Evolutionary conservation across 208 protist species (phyloP).

Genomic region (Leishmania major): DNA sequence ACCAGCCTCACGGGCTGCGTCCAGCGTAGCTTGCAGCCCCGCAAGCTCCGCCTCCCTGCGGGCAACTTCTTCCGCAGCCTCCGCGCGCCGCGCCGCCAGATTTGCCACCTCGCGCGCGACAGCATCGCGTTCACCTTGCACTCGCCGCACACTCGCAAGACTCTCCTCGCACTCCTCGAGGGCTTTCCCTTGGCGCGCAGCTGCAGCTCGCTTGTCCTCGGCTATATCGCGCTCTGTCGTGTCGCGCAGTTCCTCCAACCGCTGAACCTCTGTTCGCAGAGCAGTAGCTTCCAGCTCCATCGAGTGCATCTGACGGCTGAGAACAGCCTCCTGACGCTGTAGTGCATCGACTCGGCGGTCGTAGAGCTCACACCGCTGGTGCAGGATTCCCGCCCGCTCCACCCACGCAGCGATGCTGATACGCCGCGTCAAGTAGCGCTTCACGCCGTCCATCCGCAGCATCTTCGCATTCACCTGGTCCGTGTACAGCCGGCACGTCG

Average conservation of each 20-base stretch:
- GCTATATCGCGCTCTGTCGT: not conserved
- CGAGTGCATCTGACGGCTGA: not conserved
- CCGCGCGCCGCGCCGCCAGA: not conserved
- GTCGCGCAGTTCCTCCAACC: not conserved
- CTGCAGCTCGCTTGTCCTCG: not conserved
- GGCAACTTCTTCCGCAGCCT: not conserved
- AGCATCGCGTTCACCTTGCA: not conserved
- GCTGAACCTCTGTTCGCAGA: not conserved
- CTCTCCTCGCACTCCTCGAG: conserved; percentile 14
- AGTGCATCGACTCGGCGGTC: not conserved
- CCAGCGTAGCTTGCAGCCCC: conserved; percentile 15
- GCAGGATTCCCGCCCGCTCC: not conserved
- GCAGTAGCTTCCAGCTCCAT: not conserved
- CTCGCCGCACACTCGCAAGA: not conserved
- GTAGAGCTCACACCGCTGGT: not conserved
- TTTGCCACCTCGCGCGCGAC: not conserved
- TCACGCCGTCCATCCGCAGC: not conserved
- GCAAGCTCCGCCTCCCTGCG: conserved; percentile 7
- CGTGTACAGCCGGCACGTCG: conserved; percentile 10
- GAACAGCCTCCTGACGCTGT: not conserved
- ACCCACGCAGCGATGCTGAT: not conserved
- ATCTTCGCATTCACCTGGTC: conserved; percentile 6
- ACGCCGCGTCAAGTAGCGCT: not conserved
- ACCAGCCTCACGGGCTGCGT: conserved; percentile 3
- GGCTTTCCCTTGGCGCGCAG: not conserved